Percentiles rank a stretch among this genome's conserved stretches.
These are phyloP conservation scores for Fusarium albidum DNA, from an alignment of 2,329 filamentous ascomycete genomes.

Conservation along the genomic window DNA sequence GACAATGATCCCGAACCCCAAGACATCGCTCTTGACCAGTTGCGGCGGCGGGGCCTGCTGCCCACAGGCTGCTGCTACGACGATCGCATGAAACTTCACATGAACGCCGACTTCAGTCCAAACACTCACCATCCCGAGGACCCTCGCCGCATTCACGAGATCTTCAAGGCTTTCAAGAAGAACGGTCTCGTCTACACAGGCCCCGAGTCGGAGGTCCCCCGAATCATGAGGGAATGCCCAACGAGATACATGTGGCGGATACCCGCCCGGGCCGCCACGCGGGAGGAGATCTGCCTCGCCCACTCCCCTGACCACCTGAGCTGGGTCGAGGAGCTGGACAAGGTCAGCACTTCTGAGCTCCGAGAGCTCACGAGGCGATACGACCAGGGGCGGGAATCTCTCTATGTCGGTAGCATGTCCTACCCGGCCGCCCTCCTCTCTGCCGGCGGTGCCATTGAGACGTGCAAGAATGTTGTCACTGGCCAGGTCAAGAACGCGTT, in stretches of 20 bases:
- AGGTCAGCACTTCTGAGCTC: conserved; percentile 69
- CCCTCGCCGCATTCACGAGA: conserved; percentile 88
- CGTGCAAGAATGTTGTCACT: conserved; percentile 86
- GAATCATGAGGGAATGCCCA: conserved; percentile 61
- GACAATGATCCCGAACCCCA: conserved; percentile 48
- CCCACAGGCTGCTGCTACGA: conserved; percentile 89
- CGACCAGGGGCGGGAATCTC: conserved; percentile 74
- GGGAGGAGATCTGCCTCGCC: conserved; percentile 80
- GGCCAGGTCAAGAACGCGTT: conserved; percentile 92
- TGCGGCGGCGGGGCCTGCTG: conserved; percentile 59
- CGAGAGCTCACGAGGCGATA: conserved; percentile 69
- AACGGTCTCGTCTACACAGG: conserved; percentile 78
- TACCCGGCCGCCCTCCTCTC: conserved; percentile 84
- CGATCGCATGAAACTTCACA: conserved; percentile 93
- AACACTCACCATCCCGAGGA: conserved; percentile 93
- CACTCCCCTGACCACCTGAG: conserved; percentile 80
- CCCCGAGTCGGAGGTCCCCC: conserved; percentile 60
- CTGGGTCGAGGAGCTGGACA: conserved; percentile 72
- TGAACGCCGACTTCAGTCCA: conserved; percentile 78
- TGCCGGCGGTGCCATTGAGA: conserved; percentile 93
- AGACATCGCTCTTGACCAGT: conserved; percentile 47
- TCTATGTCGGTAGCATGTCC: conserved; percentile 85
- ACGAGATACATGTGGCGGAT: conserved; percentile 79
- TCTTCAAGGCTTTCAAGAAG: conserved; percentile 87
- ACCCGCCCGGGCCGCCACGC: conserved; percentile 76